A percentile compares a stretch with the other conserved stretches of the same genome.
Evolutionary conservation across 306 rosid genomes (phyloP).

Genomic region (Rosa multiflora): DNA sequence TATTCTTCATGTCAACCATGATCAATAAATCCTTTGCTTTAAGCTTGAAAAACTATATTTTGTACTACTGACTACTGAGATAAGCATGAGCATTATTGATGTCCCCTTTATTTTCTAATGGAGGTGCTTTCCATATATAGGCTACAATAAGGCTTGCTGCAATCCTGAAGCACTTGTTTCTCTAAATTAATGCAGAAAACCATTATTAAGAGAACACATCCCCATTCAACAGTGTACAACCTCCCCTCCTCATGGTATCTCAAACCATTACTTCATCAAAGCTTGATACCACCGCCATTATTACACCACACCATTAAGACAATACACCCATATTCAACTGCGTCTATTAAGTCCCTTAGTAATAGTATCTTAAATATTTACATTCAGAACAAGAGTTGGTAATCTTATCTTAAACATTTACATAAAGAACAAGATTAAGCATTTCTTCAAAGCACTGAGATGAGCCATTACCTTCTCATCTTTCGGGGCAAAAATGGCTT

Average conservation of each 20-base stretch:
- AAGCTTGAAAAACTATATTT: background rate
- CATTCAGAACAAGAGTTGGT: no score
- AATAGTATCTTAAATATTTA: no score
- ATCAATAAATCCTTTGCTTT: background rate
- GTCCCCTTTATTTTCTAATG: background rate
- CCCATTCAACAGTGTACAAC: background rate
- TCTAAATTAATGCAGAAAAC: background rate
- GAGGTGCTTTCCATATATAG: background rate
- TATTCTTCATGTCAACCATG: no score
- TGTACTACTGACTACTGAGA: background rate
- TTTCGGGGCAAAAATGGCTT: no score
- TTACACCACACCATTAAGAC: no score
- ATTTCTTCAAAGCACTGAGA: no score
- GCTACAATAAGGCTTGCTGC: conserved; percentile 12
- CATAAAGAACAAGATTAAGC: no score
- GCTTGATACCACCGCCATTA: no score
- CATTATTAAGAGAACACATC: background rate
- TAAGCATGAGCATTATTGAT: background rate
- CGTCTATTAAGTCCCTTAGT: no score
- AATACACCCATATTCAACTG: no score
- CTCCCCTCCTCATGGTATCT: background rate
- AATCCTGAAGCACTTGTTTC: conserved; percentile 3
- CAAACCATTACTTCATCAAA: background rate
- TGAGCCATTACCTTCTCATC: no score
- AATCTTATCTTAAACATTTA: no score